phyloP scores from a whole-genome alignment of 495 filamentous ascomycete genomes.

The Podospora pseudocomata region DNA sequence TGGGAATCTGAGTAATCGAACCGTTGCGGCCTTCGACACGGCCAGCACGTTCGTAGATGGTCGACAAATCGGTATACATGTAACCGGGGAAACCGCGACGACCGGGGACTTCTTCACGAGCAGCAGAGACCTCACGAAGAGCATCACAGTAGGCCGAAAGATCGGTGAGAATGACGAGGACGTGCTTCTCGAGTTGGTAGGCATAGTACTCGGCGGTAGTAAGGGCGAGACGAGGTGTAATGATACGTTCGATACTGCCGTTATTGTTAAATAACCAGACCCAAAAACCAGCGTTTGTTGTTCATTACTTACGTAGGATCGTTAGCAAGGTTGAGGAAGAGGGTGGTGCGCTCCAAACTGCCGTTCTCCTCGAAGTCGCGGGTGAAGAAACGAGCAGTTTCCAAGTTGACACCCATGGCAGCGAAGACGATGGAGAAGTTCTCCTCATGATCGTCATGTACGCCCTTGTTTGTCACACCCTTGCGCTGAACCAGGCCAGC shows the following conservation, averaged over 20 bases:
- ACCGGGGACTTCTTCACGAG: conserved; percentile 98
- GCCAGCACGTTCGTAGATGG: conserved; percentile 98
- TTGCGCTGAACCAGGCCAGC: conserved; percentile 84
- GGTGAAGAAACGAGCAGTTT: conserved; percentile 97
- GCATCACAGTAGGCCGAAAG: conserved; percentile 98
- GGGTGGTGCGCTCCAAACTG: conserved; percentile 90
- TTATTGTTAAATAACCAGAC: conserved; percentile 28
- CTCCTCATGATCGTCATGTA: conserved; percentile 95
- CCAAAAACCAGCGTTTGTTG: background rate
- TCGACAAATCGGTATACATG: conserved; percentile 99
- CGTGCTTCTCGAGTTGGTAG: conserved; percentile 99
- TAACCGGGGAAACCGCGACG: conserved; percentile 99
- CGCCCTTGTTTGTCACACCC: conserved; percentile 75
- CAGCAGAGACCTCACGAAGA: conserved; percentile 95
- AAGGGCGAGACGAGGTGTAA: conserved; percentile 95
- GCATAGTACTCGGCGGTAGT: conserved; percentile 99
- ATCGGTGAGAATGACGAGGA: conserved; percentile 97
- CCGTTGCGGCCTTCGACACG: conserved; percentile 97
- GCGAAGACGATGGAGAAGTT: conserved; percentile 99
- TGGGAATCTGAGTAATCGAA: conserved; percentile 98
- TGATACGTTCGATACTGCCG: conserved; percentile 94
- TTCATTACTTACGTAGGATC: conserved; percentile 80
- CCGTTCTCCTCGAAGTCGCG: conserved; percentile 99
- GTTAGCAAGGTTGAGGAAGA: conserved; percentile 98
- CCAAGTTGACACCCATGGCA: conserved; percentile 99